These are phyloP conservation scores for Cenchrus americanus DNA, from an alignment of 176 grass and related monocot species.

Conservation along the genomic window DNA sequence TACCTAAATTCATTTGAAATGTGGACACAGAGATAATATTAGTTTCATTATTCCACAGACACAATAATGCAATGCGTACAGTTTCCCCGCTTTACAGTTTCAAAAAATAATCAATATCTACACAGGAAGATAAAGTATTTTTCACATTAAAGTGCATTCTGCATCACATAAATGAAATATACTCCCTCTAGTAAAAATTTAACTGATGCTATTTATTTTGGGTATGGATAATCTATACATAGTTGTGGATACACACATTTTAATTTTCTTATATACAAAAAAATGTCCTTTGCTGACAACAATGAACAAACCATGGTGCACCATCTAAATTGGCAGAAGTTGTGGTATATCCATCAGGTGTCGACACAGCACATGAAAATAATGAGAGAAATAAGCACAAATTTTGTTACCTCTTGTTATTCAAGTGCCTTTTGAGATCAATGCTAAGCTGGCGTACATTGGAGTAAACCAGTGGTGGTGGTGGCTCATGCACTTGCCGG, in stretches of 20 bases:
- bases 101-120: not conserved
- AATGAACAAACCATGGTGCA: no score
- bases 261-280: not conserved
- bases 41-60: not conserved
- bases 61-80: not conserved
- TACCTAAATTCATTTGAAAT: slow-evolving; percentile 9
- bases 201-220: not conserved
- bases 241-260: not conserved
- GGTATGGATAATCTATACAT: not conserved
- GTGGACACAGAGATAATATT: not conserved
- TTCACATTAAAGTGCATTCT: not conserved
- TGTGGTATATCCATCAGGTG: no score
- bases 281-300: no score
- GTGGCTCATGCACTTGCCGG: not conserved
- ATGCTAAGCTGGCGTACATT: not conserved
- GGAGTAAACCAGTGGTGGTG: not conserved
- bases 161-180: not conserved
- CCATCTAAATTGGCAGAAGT: no score
- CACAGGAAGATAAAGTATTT: not conserved
- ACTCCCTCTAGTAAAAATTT: not conserved
- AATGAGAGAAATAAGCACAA: not conserved
- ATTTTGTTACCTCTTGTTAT: not conserved
- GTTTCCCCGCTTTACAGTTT: no score
- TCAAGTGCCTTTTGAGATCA: not conserved
- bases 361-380: not conserved